phyloP scores from a whole-genome alignment of 2,329 filamentous ascomycete species.

The Neofusicoccum parvum region DNA sequence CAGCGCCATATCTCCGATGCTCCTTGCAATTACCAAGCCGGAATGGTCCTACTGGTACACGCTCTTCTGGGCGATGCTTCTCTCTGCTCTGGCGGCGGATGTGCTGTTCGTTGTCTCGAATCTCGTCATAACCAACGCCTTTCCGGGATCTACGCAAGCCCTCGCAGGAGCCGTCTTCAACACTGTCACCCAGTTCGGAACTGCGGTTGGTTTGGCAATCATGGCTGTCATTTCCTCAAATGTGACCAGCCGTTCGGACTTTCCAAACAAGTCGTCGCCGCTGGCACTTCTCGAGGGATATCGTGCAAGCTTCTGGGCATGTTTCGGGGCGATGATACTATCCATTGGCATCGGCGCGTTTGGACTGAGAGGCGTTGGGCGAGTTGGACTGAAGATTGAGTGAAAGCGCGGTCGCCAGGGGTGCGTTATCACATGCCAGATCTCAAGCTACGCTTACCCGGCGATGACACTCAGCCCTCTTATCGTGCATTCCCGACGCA shows the following conservation, averaged over 20 bases:
- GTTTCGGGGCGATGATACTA: conserved; percentile 38
- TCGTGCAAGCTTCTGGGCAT: conserved; percentile 46
- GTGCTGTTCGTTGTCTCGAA: conserved; percentile 48
- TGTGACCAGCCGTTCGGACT: conserved; percentile 28
- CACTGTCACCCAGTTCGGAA: conserved; percentile 47
- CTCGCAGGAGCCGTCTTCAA: conserved; percentile 51
- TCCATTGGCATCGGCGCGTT: conserved; percentile 38
- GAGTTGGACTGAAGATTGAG: conserved; percentile 47
- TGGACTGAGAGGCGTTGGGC: conserved; percentile 48
- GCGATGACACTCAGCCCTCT: too few relatives aligned
- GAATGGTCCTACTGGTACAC: conserved; percentile 49
- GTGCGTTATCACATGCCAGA: too few relatives aligned
- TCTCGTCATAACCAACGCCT: conserved; percentile 46
- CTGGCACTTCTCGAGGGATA: conserved; percentile 45
- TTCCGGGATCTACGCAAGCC: conserved; percentile 45
- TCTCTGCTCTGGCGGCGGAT: conserved; percentile 49
- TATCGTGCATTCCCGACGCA: too few relatives aligned
- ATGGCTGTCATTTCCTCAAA: conserved; percentile 41
- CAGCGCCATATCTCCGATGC: conserved; percentile 26
- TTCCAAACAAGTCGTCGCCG: conserved; percentile 34
- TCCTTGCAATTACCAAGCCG: conserved; percentile 22
- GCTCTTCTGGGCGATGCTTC: conserved; percentile 47
- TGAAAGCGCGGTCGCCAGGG: conserved; percentile 20
- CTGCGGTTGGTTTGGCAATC: conserved; percentile 43
- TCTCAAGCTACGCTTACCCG: too few relatives aligned